These are phyloP conservation scores for Monosporascus sp. DNA, from an alignment of 2,329 filamentous ascomycete species.

Conservation along the genomic window DNA sequence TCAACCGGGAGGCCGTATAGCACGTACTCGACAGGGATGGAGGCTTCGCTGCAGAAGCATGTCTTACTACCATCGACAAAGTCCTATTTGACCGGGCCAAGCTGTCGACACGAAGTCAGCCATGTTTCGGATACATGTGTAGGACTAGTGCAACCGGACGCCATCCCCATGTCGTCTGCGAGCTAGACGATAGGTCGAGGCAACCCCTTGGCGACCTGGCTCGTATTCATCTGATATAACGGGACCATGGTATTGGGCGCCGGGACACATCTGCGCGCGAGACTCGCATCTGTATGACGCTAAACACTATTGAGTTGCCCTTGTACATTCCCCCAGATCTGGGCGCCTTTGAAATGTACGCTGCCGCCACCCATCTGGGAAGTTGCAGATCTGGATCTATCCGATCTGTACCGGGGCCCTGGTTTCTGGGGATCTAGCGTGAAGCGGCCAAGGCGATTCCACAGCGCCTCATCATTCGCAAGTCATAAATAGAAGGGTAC, in stretches of 20 bases:
- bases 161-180: not conserved
- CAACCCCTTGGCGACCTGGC: not conserved
- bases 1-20: not conserved
- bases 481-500: constrained; percentile 11
- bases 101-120: not conserved
- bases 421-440: not conserved
- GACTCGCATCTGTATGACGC: not conserved
- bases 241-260: not conserved
- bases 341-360: not conserved
- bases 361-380: not conserved
- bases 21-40: not conserved
- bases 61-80: not conserved
- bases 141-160: not conserved
- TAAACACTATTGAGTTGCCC: not conserved
- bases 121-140: not conserved
- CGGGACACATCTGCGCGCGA: not conserved
- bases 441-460: not conserved
- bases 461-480: not conserved
- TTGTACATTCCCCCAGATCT: not conserved
- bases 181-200: not conserved
- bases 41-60: not conserved
- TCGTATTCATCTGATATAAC: not conserved
- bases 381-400: not conserved
- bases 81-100: not conserved
- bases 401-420: not conserved